These are phyloP conservation scores for Benincasa hispida DNA, from an alignment of 306 rosid species.

Conservation along the genomic window DNA sequence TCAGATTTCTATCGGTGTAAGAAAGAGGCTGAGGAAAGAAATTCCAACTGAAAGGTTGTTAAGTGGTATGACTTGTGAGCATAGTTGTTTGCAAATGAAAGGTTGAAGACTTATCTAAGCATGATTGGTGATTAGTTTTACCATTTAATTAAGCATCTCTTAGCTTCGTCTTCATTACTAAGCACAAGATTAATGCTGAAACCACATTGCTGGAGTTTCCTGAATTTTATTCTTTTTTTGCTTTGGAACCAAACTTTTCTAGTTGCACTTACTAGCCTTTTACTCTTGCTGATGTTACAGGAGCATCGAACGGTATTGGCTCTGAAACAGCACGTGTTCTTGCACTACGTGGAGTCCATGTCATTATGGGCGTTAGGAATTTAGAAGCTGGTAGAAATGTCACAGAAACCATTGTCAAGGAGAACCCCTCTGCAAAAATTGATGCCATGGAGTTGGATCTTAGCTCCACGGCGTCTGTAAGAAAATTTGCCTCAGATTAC, in stretches of 20 bases:
- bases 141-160: neutral
- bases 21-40: neutral
- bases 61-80: neutral
- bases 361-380: conserved; percentile 65
- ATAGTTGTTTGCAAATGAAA: neutral
- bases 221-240: neutral
- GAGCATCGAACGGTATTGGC: conserved; percentile 82
- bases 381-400: conserved; percentile 35
- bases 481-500: conserved; percentile 54
- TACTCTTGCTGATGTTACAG: conserved; percentile 26
- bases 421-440: conserved; percentile 59
- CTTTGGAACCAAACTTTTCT: neutral
- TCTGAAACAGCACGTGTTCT: conserved; percentile 70
- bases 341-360: conserved; percentile 77
- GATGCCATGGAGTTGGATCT: conserved; percentile 75
- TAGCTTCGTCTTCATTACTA: neutral
- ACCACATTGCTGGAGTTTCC: neutral
- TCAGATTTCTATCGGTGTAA: neutral
- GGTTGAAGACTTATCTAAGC: neutral
- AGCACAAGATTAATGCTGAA: neutral
- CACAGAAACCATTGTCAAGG: conserved; percentile 43
- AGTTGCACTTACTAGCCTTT: neutral
- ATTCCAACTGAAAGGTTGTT: neutral
- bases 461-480: conserved; percentile 49
- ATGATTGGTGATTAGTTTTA: neutral